Evolutionary conservation across 768 basidiomycete species (phyloP).

Genomic region (Collybia sp.): DNA sequence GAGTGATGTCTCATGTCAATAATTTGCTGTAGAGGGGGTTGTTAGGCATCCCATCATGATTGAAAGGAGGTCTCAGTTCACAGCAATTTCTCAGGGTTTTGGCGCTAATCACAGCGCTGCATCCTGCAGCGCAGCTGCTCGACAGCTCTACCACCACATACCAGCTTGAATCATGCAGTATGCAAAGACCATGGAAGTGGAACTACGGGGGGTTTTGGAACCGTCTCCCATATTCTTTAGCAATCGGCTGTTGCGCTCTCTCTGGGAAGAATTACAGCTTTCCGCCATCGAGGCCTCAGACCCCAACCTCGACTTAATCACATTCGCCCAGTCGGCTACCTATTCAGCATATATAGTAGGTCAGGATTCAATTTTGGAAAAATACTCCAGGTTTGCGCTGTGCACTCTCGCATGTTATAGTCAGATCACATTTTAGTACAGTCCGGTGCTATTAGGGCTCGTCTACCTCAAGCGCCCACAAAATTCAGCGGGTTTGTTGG

Average conservation of each 20-base stretch:
- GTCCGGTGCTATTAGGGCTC: slow-evolving; percentile 28
- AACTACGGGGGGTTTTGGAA: background rate
- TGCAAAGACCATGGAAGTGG: no score
- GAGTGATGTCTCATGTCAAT: no score
- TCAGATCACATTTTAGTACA: background rate
- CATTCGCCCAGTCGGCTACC: slow-evolving; percentile 30
- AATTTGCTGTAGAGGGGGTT: no score
- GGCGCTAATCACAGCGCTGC: no score
- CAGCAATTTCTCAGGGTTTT: no score
- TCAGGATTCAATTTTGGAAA: background rate
- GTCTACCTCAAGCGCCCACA: slow-evolving; percentile 34
- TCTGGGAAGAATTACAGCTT: slow-evolving; percentile 38
- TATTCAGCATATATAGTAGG: slow-evolving; percentile 38
- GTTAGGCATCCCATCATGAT: no score
- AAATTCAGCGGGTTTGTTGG: slow-evolving; percentile 22
- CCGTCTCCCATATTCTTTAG: no score
- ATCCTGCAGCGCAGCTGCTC: no score
- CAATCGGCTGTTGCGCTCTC: background rate
- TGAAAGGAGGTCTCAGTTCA: no score
- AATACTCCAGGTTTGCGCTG: slow-evolving; percentile 5
- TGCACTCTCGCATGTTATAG: background rate
- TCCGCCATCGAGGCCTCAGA: slow-evolving; percentile 34
- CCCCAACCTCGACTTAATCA: slow-evolving; percentile 32
- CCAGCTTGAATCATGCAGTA: no score
- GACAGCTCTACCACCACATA: no score